A percentile compares a stretch with the other conserved stretches of the same genome.
phyloP scores from a whole-genome alignment of 2,329 filamentous ascomycete species.

The Colletotrichum sp. region DNA sequence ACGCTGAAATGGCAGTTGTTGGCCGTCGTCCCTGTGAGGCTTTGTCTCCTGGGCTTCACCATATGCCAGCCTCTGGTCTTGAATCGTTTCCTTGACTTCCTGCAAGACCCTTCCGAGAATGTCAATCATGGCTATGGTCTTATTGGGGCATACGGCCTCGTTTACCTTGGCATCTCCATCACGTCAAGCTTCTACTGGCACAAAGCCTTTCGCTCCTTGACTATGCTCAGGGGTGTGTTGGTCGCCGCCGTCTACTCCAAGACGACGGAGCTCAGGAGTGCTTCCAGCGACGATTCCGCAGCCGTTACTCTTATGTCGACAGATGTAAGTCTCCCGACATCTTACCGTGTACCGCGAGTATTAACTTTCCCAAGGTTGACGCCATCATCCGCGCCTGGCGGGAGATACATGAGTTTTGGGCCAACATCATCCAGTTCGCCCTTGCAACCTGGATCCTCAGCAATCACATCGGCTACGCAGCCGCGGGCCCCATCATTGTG shows the following conservation, averaged over 20 bases:
- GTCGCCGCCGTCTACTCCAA: constrained; percentile 31
- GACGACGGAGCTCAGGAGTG: constrained; percentile 21
- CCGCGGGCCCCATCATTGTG: constrained; percentile 35
- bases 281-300: constrained; percentile 21
- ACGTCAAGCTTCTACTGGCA: constrained; percentile 26
- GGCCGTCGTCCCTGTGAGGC: constrained; percentile 33
- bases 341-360: not conserved
- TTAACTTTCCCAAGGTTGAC: constrained; percentile 32
- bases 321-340: constrained; percentile 27
- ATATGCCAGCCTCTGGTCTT: constrained; percentile 42
- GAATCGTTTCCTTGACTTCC: constrained; percentile 35
- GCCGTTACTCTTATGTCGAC: constrained; percentile 32
- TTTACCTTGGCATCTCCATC: constrained; percentile 48
- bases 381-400: constrained; percentile 38
- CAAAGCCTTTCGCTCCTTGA: constrained; percentile 26
- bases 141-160: constrained; percentile 42
- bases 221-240: constrained; percentile 30
- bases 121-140: constrained; percentile 40
- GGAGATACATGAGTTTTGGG: constrained; percentile 42
- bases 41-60: constrained; percentile 37
- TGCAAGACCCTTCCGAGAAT: constrained; percentile 27
- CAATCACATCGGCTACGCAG: constrained; percentile 37
- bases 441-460: constrained; percentile 37
- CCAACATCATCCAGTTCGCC: constrained; percentile 36
- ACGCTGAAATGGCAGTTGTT: constrained; percentile 33